Base-by-base conservation (phyloP, 805 yeast species). In the Maudiozyma serrabonitensis region DNA sequence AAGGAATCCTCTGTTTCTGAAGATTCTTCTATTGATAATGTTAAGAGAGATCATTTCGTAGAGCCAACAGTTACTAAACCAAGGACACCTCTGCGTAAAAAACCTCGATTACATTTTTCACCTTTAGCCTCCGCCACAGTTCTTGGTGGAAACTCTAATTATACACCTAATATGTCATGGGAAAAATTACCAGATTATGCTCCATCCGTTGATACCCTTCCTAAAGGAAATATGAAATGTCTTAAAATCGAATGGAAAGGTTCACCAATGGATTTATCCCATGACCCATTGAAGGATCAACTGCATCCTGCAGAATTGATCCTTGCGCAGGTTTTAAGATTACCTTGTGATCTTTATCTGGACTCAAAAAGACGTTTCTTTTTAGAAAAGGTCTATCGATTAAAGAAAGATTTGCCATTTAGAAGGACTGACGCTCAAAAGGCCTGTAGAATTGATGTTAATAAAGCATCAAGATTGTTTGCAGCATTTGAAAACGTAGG, bases 391-490 rank as follows among this genome's bases (percentile, higher is more conserved):
- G 95, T 89, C 26, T 80, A 79, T 54, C 78, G 95, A 47, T 66
- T 80, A 57, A 79, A 78, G 55, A 70, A 72, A 48, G 82, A 81
- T 31, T 72, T 80, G 60, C 89, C 90, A 26, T 90, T 90, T 69
- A 81, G 96, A 70, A 82, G 96, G 70, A 91, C 97, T 0, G 98
- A 90, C 69, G 95, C 96, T 8, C 97, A 90, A 69, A 91, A 91
- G 72, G 96, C 96, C 9, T 90, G 97, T 66, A 79, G 95, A 54
- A 89, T 91, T 55, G 97, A 91, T 68, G 97, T 90, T 39, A 91
- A 91, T 68, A 91, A 91, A 66, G 96, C 96, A 2, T 82, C 93
- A 44, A 76, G 96, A 55, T 71, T 90, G 50, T 90, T 78, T 70
- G 93, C 93, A 34, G 87, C 96, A 19, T 91, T 80, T 63, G 95